Evolutionary conservation across 1,284 basidiomycete genomes (phyloP), one percentile per base, ranked within the genome.

Genomic region (Puccinia triticina): DNA sequence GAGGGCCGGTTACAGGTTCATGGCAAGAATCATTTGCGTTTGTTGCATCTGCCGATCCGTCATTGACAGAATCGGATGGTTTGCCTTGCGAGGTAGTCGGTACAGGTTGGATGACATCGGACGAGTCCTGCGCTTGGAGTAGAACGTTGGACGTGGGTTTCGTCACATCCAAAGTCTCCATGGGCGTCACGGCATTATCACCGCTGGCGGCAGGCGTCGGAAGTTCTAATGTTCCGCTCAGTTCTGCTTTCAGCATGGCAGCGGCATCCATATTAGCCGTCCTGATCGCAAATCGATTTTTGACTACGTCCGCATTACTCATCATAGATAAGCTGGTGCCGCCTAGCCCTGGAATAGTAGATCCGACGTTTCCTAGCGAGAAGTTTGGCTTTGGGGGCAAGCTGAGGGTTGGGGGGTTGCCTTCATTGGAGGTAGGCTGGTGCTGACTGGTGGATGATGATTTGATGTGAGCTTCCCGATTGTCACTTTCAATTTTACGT

Each of bases 221-320:
- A 76, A 37, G 64, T 46, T 61, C 76, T 81, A 48, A 83, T 79
- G 91, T 88, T 55, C 92, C 92, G 83, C 91, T 91, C 84, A 99
- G 88, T 88, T 98, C 94, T 76, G 95, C 95, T 88, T 94, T 96
- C 85, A 99, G 89, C 86, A 92, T 91, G 86, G 98, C 94, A 82
- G 95, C 96, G 66, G 96, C 96, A 88, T 92, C 94, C 90, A 98
- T 91, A 86, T 99, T 98, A 21, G 96, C 96, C 91, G 97, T 92
- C 82, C 96, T 91, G 84, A 96, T 94, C 32, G 93, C 93, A 84
- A 91, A 90, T 82, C 94, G 91, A 87, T 96, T 96, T 78, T 92
- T 92, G 64, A 95, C 93, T 82, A 96, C 91, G 87, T 95, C 94
- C 34, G 84, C 90, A 90, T 88, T 96, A 29, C 75, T 77, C 29